phyloP scores from a whole-genome alignment of 495 filamentous ascomycete genomes.

The Penicillium parvum region DNA sequence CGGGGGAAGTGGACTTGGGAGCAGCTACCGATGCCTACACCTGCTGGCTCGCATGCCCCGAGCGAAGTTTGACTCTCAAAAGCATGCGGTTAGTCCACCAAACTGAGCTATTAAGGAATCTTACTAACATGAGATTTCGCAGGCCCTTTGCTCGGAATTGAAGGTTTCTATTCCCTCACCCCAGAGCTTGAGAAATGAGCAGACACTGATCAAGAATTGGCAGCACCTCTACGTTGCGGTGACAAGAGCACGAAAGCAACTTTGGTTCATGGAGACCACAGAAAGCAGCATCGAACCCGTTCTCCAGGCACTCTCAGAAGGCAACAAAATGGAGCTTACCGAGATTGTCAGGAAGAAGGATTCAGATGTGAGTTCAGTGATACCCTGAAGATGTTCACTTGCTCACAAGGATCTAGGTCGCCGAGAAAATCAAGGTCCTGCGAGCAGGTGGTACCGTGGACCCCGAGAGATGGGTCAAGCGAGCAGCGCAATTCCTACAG shows the following conservation, averaged over 20 bases:
- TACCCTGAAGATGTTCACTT: too few species aligned
- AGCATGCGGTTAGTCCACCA: conserved; percentile 9
- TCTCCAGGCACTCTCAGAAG: conserved; percentile 6
- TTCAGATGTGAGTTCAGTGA: conserved; percentile 1
- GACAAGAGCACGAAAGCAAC: conserved; percentile 22
- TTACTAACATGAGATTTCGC: neutral
- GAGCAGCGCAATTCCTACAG: conserved; percentile 11
- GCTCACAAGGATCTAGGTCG: conserved; percentile 1
- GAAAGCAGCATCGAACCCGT: conserved; percentile 9
- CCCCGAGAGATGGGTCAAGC: conserved; percentile 12
- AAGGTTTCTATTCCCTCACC: conserved; percentile 6
- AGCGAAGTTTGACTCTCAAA: conserved; percentile 17
- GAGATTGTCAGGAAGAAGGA: conserved; percentile 15
- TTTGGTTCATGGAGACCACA: conserved; percentile 24
- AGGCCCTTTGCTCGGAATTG: conserved; percentile 24
- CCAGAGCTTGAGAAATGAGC: neutral
- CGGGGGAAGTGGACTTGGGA: conserved; percentile 11
- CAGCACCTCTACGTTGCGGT: conserved; percentile 29
- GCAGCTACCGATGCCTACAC: conserved; percentile 15
- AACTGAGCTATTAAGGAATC: neutral
- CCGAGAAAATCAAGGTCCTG: conserved; percentile 7
- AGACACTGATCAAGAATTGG: neutral
- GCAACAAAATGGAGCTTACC: neutral
- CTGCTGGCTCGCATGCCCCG: neutral
- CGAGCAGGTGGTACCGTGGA: conserved; percentile 13